Conservation (phyloP, 305 asterid genomes). For the Euphrasia arctica region DNA sequence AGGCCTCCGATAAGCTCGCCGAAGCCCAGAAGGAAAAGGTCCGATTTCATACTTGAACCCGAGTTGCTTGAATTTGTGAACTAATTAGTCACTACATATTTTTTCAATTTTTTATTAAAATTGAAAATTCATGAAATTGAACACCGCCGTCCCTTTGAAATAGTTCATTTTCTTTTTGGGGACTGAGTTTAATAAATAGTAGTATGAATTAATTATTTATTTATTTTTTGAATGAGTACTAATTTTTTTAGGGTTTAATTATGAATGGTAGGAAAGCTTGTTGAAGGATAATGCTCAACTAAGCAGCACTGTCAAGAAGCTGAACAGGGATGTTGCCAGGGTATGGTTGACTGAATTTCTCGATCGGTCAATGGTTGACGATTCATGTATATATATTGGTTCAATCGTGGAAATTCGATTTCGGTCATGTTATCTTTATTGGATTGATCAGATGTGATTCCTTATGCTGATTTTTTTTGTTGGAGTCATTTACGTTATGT, state of each 20-base stretch:
- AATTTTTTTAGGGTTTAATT: background rate
- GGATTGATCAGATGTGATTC: background rate
- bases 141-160: too few species aligned
- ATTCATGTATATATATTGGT: background rate
- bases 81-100: background rate
- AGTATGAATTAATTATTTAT: too few species aligned
- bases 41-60: background rate
- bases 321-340: constrained; percentile 83
- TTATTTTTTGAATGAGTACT: background rate
- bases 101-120: too few species aligned
- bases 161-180: too few species aligned
- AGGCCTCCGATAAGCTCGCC: constrained; percentile 54
- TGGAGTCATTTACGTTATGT: background rate
- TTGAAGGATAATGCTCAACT: constrained; percentile 64
- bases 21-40: constrained; percentile 71
- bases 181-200: too few species aligned
- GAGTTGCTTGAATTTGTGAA: too few species aligned
- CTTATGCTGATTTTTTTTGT: background rate
- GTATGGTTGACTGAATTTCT: constrained; percentile 32
- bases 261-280: constrained; percentile 56
- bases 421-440: constrained; percentile 1
- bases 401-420: constrained; percentile 5
- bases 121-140: too few species aligned
- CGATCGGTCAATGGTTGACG: background rate
- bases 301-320: constrained; percentile 65